Percentiles rank a stretch among this genome's conserved stretches.
Evolutionary conservation across 176 grass and related monocot species (phyloP).

Genomic region (Raddia distichophylla): DNA sequence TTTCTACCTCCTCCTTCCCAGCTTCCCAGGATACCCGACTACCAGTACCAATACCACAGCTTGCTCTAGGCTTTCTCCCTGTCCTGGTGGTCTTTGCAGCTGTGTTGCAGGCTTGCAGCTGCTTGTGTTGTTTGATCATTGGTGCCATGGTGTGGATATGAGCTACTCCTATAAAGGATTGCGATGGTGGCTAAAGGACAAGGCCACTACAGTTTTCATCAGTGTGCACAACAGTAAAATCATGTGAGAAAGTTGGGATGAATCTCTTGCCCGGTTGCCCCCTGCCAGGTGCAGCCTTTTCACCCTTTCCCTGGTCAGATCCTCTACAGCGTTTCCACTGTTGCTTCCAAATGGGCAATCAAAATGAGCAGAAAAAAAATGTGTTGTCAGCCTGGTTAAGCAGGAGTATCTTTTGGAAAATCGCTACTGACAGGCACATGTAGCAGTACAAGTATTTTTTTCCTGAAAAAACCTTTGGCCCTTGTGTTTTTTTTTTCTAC

Average conservation of each 20-base stretch:
- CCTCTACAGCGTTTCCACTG: conserved; percentile 27
- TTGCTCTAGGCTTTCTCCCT: conserved; percentile 22
- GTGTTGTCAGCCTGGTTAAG: not conserved
- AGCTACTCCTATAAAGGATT: conserved; percentile 4
- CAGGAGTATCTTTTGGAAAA: conserved; percentile 21
- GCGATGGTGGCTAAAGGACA: conserved; percentile 23
- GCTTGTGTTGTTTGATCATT: conserved; percentile 22
- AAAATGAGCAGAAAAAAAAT: not conserved
- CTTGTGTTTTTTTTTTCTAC: not conserved
- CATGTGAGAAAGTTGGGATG: conserved; percentile 40
- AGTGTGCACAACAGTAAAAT: conserved; percentile 40
- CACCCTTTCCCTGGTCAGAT: conserved; percentile 26
- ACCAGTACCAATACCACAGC: not conserved
- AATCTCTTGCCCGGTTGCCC: conserved; percentile 1
- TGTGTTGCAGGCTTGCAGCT: not conserved
- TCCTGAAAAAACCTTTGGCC: conserved; percentile 9
- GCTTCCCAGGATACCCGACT: not conserved
- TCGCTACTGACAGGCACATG: conserved; percentile 20
- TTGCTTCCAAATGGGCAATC: conserved; percentile 3
- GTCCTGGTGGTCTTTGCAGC: conserved; percentile 29
- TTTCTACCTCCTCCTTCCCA: not conserved
- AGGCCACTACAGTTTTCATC: conserved; percentile 25
- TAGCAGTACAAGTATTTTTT: not conserved
- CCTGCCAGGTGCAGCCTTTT: conserved; percentile 23
- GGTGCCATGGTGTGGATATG: conserved; percentile 8